A percentile compares a stretch with the other conserved stretches of the same genome.
phyloP scores from a whole-genome alignment of 148 eudicot genomes.

The Diospyros lotus region DNA sequence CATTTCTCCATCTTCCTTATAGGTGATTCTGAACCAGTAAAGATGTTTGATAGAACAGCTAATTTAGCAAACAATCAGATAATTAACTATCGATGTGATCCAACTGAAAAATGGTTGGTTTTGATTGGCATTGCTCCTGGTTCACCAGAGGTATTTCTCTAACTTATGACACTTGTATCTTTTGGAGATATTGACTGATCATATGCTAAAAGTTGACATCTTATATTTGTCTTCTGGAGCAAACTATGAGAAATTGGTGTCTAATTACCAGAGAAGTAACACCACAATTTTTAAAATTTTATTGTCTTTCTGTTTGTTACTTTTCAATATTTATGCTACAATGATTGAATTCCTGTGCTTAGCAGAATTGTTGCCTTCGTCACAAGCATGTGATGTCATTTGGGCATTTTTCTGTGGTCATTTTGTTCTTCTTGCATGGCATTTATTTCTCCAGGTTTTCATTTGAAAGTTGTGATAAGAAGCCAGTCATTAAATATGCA shows the following conservation, averaged over 20 bases:
- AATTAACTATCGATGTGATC: constrained; percentile 81
- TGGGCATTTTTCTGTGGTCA: background rate
- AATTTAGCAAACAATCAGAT: constrained; percentile 85
- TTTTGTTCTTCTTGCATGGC: background rate
- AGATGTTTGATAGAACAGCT: constrained; percentile 90
- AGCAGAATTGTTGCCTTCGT: background rate
- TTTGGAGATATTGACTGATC: background rate
- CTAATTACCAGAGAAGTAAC: background rate
- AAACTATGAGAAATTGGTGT: background rate
- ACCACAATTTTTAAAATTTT: too few species aligned
- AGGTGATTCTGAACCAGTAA: constrained; percentile 83
- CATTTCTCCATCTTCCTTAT: constrained; percentile 14
- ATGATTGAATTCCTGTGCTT: background rate
- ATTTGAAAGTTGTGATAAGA: background rate
- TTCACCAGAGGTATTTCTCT: constrained; percentile 58
- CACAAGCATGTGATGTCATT: background rate
- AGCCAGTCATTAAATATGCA: background rate
- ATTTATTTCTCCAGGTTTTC: background rate
- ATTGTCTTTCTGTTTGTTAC: background rate
- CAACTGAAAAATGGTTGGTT: constrained; percentile 91
- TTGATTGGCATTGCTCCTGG: constrained; percentile 92
- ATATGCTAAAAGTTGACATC: background rate
- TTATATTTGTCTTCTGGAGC: background rate
- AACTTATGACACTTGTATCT: background rate
- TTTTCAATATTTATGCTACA: background rate